Evolutionary conservation across 75 land plant species (phyloP).

Genomic region (Gnetum montanum): DNA sequence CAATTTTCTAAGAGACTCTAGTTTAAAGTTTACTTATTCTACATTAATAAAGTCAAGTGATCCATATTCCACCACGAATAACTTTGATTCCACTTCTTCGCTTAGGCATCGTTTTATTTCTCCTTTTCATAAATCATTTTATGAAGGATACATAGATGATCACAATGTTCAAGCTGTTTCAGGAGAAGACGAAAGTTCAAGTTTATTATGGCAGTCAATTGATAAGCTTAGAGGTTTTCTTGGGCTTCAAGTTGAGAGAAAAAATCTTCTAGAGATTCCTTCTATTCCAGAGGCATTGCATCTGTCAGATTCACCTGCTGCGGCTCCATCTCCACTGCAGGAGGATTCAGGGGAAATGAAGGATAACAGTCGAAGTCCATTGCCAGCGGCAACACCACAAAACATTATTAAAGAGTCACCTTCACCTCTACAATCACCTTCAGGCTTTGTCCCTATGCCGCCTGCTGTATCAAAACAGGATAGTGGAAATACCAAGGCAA

Average conservation of each 20-base stretch:
- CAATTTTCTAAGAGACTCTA: too few relatives aligned
- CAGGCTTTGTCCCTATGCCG: background rate
- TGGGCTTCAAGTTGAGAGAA: background rate
- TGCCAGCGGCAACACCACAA: too few relatives aligned
- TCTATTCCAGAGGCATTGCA: background rate
- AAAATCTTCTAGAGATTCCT: background rate
- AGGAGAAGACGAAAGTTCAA: slow-evolving; percentile 8
- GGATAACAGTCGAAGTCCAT: background rate
- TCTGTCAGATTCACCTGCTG: background rate
- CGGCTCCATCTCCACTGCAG: background rate
- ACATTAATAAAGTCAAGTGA: background rate
- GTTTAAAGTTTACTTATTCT: background rate
- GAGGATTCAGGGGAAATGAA: background rate
- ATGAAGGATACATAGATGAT: background rate
- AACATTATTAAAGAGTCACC: too few relatives aligned
- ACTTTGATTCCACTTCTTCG: background rate
- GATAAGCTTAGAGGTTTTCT: slow-evolving; percentile 2
- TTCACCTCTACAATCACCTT: background rate
- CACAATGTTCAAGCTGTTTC: background rate
- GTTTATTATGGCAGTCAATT: background rate
- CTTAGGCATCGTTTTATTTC: background rate
- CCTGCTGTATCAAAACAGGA: background rate
- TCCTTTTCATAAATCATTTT: background rate
- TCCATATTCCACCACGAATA: background rate
- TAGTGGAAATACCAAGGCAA: slow-evolving; percentile 1